Evolutionary conservation across 352 stramenopile genomes (phyloP), one percentile per base, ranked within the genome.

Genomic region (Thalassiosira livingstoniorum): DNA sequence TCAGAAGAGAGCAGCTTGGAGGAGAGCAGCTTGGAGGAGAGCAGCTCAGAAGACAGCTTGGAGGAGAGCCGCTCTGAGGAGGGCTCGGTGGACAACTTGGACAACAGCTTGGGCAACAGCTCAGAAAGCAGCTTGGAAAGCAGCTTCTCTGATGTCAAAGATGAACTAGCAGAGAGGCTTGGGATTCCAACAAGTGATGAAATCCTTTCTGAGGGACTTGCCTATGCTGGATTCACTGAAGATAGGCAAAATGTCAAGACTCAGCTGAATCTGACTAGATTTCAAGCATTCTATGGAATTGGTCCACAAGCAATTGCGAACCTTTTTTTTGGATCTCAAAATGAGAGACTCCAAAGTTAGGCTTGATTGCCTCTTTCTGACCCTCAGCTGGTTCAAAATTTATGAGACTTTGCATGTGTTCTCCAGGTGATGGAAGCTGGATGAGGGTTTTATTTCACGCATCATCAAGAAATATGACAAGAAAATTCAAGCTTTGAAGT

Each of bases 311-410:
- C 53, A 42, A 34, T n/a, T 66, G 2, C 15, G n/a, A 3, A 2
- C n/a, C 4, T 37, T 75, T 11, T 25, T 65, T 11, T 29, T 1
- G 29, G 67, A 75, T 35, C 27, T 75, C 0, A 60, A 34, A 2
- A 7, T 60, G 7, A 23, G n/a, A 32, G 42, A 43, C 31, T 54
- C 67, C 21, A 4, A 35, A 10, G 11, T 65, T 7, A 29, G 13
- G 15, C 15, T 21, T 29, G 66, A 66, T 32, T 15, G 66, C 23
- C 15, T 25, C 13, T 43, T 75, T 2, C 57, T 75, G 53, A 45
- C 67, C 15, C 32, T 75, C 1, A 29, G 57, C 32, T 74, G 65
- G 65, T 23, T 74, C 18, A 74, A 74, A 11, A 34, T 1, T 11
- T 74, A 74, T 57, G 29, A n/a, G 3, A 74, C 47, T 13, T 25